Base-by-base conservation (phyloP, 345 rosid species). In the Turritis glabra region DNA sequence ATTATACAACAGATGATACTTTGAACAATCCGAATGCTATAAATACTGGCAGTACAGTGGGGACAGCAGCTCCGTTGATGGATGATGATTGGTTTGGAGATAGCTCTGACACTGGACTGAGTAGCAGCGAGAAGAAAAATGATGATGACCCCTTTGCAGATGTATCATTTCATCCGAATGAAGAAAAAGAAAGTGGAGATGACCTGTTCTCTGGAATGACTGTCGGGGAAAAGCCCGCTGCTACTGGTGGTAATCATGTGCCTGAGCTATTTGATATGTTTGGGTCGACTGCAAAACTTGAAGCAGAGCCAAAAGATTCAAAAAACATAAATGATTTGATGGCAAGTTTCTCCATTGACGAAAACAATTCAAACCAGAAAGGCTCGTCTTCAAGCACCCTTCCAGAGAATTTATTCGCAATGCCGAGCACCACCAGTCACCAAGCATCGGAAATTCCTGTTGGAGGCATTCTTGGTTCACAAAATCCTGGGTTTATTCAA, bases 141-240 rank as follows among this genome's bases (percentile, higher is more conserved):
- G 88, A 84, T 25, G 91, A 89, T 37, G 97, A 89, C 54, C 97
- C 96, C 32, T 92, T 95, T 83, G 91, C 90, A 52, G 97, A 83
- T 74, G 97, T 95, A 58, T 89, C 92, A 46, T 95, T 95, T 81
- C 92, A 85, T 79, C 56, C 83, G 11, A 81, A 56, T 60, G 84
- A 76, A 74, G 81, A 58, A 73, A 77, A 76, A 75, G 88, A 80
- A 52, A 80, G 7, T 25, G 55, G 58, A 22, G 87, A 86, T 21
- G 97, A 90, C 77, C 82, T 95, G 47, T 95, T 95, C 84, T 85
- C 96, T 37, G 97, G 97, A 67, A 84, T 95, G 96, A 79, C 81
- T 64, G 52, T 92, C 37, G 92, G 80, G 80, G 85, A 75, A 59
- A 87, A 87, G 60, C 77, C 79, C 5, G 80, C 69, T 55, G 77